Evolutionary conservation across 768 basidiomycete genomes (phyloP).

Genomic region (Daedaleopsis sinensis): DNA sequence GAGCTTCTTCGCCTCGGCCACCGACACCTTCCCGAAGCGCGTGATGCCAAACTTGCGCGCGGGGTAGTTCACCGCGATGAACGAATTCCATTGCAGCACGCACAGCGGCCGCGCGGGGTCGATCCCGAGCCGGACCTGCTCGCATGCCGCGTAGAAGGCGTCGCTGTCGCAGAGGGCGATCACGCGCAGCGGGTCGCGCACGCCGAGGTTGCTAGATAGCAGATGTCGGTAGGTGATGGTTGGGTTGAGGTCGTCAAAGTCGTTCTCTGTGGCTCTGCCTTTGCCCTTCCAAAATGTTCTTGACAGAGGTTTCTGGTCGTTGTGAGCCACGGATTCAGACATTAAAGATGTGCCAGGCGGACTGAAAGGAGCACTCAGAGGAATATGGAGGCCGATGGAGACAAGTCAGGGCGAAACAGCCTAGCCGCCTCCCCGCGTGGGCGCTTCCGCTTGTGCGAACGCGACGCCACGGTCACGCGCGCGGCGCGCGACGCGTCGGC

Average conservation of each 20-base stretch:
- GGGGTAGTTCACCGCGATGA: constrained; percentile 96
- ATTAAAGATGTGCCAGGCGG: background rate
- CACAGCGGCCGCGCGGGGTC: constrained; percentile 68
- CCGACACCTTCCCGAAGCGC: constrained; percentile 79
- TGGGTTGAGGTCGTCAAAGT: constrained; percentile 65
- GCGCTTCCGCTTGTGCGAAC: background rate
- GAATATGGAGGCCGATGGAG: background rate
- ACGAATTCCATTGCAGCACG: constrained; percentile 83
- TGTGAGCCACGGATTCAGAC: background rate
- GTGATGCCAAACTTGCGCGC: constrained; percentile 93
- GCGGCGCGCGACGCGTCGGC: no score
- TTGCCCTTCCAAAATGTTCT: constrained; percentile 56
- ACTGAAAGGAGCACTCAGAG: background rate
- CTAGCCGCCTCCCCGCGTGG: background rate
- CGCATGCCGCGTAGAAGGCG: constrained; percentile 84
- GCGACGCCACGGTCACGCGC: background rate
- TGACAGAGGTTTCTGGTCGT: constrained; percentile 3
- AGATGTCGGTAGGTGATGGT: constrained; percentile 81
- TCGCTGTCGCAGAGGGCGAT: constrained; percentile 93
- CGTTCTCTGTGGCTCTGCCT: constrained; percentile 43
- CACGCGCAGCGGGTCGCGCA: constrained; percentile 77
- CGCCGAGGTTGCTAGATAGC: constrained; percentile 65
- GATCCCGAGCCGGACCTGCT: constrained; percentile 77
- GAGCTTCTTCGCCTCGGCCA: constrained; percentile 79
- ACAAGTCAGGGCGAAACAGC: no score